Evolutionary conservation across 2,329 filamentous ascomycete genomes (phyloP).

Genomic region (Sarocladium oryzae): DNA sequence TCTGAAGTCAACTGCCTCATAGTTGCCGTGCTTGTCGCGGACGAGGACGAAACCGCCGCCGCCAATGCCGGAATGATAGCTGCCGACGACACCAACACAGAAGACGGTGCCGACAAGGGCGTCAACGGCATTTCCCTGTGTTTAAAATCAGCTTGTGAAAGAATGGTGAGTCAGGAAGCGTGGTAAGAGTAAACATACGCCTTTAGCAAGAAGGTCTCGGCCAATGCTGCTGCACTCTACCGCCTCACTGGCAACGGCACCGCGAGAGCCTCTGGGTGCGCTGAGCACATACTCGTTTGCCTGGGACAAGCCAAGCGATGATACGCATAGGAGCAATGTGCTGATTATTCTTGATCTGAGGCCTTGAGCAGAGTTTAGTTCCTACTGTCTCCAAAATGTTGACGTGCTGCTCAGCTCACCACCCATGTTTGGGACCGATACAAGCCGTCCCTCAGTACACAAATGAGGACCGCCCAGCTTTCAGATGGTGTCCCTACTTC

Average conservation of each 20-base stretch:
- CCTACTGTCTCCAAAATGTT: not conserved
- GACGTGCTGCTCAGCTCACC: not conserved
- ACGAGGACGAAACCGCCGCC: slow-evolving; percentile 89
- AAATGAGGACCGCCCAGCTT: too few species aligned
- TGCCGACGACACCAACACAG: slow-evolving; percentile 68
- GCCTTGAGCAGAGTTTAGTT: not conserved
- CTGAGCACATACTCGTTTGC: slow-evolving; percentile 1
- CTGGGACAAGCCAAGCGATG: not conserved
- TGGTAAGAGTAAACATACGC: slow-evolving; percentile 31
- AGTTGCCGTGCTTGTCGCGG: slow-evolving; percentile 63
- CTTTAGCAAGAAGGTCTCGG: slow-evolving; percentile 49
- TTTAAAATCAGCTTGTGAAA: not conserved
- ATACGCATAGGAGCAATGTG: not conserved
- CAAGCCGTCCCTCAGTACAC: not conserved
- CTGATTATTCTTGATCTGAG: not conserved
- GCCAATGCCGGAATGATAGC: slow-evolving; percentile 78
- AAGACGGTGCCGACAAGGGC: slow-evolving; percentile 67
- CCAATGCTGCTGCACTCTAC: slow-evolving; percentile 64
- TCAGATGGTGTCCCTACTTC: too few species aligned
- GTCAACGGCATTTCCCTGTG: slow-evolving; percentile 67
- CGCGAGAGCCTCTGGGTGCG: slow-evolving; percentile 24
- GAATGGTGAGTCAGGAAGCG: not conserved
- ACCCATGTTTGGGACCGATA: slow-evolving; percentile 1
- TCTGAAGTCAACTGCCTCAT: slow-evolving; percentile 84
- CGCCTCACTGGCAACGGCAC: slow-evolving; percentile 67